Conservation (phyloP, 352 stramenopile genomes). For the Pythium rishiriense region DNA sequence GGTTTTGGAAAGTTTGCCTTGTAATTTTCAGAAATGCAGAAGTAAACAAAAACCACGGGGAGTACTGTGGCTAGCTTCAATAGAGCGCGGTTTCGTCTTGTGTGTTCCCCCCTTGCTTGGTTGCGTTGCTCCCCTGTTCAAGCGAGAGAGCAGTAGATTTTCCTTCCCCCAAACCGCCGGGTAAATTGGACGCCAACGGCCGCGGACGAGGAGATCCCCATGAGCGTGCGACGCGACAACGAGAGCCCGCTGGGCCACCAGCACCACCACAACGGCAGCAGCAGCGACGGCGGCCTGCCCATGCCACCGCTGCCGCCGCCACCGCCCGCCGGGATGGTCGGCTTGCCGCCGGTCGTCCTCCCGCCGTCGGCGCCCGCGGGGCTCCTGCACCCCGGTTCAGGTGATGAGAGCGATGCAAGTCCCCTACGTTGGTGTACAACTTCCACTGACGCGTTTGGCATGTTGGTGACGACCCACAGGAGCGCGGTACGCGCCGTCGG, state of each 20-base stretch:
- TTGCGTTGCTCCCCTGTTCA: no score
- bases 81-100: neutral
- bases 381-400: slow-evolving; percentile 22
- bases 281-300: slow-evolving; percentile 4
- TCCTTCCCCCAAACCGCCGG: neutral
- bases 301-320: slow-evolving; percentile 20
- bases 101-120: neutral
- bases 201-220: neutral
- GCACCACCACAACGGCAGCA: slow-evolving; percentile 16
- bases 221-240: slow-evolving; percentile 29
- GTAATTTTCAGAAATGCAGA: slow-evolving; percentile 24
- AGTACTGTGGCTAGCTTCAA: slow-evolving; percentile 9
- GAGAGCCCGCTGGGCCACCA: slow-evolving; percentile 24
- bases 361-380: slow-evolving; percentile 13
- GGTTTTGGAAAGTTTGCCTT: slow-evolving; percentile 17
- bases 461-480: neutral
- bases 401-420: no score
- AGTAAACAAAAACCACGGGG: neutral
- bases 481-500: slow-evolving; percentile 53
- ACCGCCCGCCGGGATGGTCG: slow-evolving; percentile 22
- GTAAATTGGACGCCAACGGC: neutral
- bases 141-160: neutral
- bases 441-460: neutral
- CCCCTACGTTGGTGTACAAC: no score
- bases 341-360: slow-evolving; percentile 30